Percentiles rank a stretch among this genome's conserved stretches.
phyloP scores from a whole-genome alignment of 495 filamentous ascomycete species.

The Haplographium delicatum region DNA sequence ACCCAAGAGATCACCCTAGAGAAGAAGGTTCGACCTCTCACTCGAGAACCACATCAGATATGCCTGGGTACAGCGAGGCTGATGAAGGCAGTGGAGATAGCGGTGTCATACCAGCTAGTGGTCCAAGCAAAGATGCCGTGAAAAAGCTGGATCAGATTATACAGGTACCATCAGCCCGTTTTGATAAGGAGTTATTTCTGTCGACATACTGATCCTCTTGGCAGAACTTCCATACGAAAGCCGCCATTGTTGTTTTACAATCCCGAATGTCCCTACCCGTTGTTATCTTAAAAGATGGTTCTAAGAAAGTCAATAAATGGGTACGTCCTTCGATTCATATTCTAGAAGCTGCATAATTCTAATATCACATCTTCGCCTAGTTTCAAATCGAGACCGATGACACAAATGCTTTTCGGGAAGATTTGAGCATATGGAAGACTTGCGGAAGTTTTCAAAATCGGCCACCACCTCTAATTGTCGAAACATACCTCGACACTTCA shows the following conservation, averaged over 20 bases:
- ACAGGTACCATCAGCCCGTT: conserved; percentile 55
- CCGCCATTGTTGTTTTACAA: conserved; percentile 77
- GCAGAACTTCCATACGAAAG: conserved; percentile 89
- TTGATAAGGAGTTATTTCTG: background rate
- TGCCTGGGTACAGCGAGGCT: conserved; percentile 21
- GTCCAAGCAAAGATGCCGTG: conserved; percentile 54
- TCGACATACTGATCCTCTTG: no score
- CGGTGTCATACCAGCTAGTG: conserved; percentile 40
- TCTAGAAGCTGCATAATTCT: conserved; percentile 1
- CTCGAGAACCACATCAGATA: conserved; percentile 22
- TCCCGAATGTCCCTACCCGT: conserved; percentile 67
- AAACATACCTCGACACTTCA: conserved; percentile 80
- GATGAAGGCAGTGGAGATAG: conserved; percentile 29
- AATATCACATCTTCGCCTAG: conserved; percentile 36
- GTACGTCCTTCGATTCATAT: conserved; percentile 56
- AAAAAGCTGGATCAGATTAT: conserved; percentile 85
- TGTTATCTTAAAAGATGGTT: conserved; percentile 48
- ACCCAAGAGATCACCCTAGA: conserved; percentile 65
- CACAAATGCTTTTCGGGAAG: conserved; percentile 75
- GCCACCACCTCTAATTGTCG: conserved; percentile 83
- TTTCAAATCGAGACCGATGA: conserved; percentile 95
- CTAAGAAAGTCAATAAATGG: conserved; percentile 81
- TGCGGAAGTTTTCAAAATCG: conserved; percentile 70
- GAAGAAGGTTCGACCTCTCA: conserved; percentile 36
- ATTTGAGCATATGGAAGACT: conserved; percentile 70